Evolutionary conservation across 2,329 filamentous ascomycete genomes (phyloP), one percentile per base, ranked within the genome.

Genomic region (Cadophora sp.): DNA sequence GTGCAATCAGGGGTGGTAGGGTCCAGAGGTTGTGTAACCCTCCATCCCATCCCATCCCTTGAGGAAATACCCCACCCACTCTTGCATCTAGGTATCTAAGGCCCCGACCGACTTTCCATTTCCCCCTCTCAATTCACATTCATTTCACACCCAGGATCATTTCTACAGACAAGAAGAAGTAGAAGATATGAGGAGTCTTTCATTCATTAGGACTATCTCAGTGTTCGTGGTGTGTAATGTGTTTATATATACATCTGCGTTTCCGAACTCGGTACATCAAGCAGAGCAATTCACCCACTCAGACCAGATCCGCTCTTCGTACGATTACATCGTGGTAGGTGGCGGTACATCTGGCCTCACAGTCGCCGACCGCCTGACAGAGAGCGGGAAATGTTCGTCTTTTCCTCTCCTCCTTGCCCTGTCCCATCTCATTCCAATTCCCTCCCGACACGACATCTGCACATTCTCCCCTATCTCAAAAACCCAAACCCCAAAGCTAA

Each of bases 361-460:
- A 1, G 74, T 83, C 20, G 82, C 81, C 4, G 75, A 75, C 30
- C 77, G 81, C 5, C 74, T 83, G n/a, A 59, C 92, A 30, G 87
- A 92, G 79, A 94, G 30, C 20, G 30, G 51, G 6, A 39, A 39
- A 56, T 56, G 51, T 56, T 36, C 18, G 51, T 56, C 7, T 1
- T 39, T 14, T 6, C 51, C 27, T 30, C 27, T 30, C 27, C 27
- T 30, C 27, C 27, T 6, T 30, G 3, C 27, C 27, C 27, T n/a
- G 27, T 30, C 27, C 27, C 27, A 9, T 16, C 16, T 24, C 14
- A 33, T 33, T 9, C 36, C 36, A 9, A 39, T 39, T 30, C 27
- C 27, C 27, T 30, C 27, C 27, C 6, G 6, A 30, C 27, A 30
- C 6, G n/a, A 3, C 27, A 30, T 30, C 27, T 6, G 27, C 27